phyloP scores from a whole-genome alignment of 805 yeast genomes.

The Naumovozyma dairenensis region DNA sequence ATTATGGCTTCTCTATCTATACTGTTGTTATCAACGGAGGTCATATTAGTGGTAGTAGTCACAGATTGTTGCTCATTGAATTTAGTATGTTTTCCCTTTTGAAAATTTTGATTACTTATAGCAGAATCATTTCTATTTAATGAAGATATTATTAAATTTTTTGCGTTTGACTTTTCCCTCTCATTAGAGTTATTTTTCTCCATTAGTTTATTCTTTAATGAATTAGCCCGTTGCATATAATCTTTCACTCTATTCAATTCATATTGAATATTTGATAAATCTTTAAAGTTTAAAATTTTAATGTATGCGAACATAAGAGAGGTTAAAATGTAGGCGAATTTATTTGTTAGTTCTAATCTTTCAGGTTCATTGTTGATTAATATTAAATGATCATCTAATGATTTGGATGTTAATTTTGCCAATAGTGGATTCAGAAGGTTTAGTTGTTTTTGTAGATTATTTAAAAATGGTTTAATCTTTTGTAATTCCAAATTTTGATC shows the following conservation, averaged over 20 bases:
- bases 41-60: too few relatives aligned
- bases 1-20: background rate
- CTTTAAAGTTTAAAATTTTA: constrained; percentile 20
- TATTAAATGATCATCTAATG: constrained; percentile 24
- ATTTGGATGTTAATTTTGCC: constrained; percentile 13
- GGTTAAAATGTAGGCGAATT: constrained; percentile 21
- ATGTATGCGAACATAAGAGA: constrained; percentile 24
- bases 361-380: constrained; percentile 14
- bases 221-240: constrained; percentile 50
- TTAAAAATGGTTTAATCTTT: constrained; percentile 22
- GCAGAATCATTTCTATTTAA: constrained; percentile 40
- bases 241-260: constrained; percentile 58
- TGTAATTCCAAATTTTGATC: constrained; percentile 15
- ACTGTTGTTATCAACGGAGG: too few relatives aligned
- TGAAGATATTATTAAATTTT: constrained; percentile 37
- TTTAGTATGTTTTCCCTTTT: constrained; percentile 42
- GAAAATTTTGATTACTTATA: constrained; percentile 41
- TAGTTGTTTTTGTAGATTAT: constrained; percentile 18
- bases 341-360: constrained; percentile 19
- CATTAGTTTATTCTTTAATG: constrained; percentile 5
- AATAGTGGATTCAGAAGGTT: constrained; percentile 12
- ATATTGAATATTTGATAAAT: constrained; percentile 42
- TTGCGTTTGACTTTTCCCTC: constrained; percentile 32
- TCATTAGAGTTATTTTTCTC: constrained; percentile 11
- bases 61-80: constrained; percentile 34